Evolutionary conservation across 345 rosid species (phyloP).

Genomic region (Capsella bursapastoris): DNA sequence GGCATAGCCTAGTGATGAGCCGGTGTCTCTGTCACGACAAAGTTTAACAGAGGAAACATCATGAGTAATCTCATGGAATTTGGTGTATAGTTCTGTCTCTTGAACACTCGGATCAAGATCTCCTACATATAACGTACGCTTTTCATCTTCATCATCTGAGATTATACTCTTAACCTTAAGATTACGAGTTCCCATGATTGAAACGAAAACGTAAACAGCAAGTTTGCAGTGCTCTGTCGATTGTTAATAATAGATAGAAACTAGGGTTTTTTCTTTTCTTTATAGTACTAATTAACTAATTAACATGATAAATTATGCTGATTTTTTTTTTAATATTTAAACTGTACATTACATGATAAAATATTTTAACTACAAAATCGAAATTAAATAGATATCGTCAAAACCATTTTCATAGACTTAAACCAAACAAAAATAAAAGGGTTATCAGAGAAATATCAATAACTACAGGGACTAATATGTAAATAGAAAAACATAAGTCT

Average conservation of each 20-base stretch:
- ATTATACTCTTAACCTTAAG: too few relatives aligned
- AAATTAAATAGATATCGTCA: neutral
- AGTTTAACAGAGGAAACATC: slow-evolving; percentile 54
- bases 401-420: neutral
- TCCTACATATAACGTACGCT: slow-evolving; percentile 53
- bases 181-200: neutral
- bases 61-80: slow-evolving; percentile 46
- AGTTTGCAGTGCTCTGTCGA: neutral
- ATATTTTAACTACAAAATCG: too few relatives aligned
- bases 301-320: too few relatives aligned
- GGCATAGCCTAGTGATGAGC: slow-evolving; percentile 58
- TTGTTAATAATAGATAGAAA: too few relatives aligned
- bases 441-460: too few relatives aligned
- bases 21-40: slow-evolving; percentile 50
- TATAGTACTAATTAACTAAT: too few relatives aligned
- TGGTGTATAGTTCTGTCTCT: slow-evolving; percentile 51
- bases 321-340: too few relatives aligned
- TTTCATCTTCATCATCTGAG: neutral
- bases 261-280: too few relatives aligned
- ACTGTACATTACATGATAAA: too few relatives aligned
- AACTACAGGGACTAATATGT: neutral
- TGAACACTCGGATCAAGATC: slow-evolving; percentile 57
- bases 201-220: neutral
- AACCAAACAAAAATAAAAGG: neutral
- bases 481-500: neutral